A percentile compares a stretch with the other conserved stretches of the same genome.
These are phyloP conservation scores for Ustulina deusta DNA, from an alignment of 2,329 filamentous ascomycete species.

Conservation along the genomic window DNA sequence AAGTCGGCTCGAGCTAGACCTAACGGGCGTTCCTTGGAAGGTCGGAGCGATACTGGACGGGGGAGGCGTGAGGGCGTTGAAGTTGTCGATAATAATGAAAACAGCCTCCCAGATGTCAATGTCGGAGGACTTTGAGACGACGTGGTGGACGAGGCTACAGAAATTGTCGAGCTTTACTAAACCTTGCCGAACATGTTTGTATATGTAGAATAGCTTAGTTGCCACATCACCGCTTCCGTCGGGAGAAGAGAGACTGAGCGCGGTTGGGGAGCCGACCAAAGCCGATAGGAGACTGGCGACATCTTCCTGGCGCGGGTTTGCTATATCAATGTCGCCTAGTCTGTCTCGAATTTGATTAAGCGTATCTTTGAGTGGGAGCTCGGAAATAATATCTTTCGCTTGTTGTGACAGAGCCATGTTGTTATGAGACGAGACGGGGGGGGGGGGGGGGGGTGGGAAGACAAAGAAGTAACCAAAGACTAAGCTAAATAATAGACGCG, in stretches of 20 bases:
- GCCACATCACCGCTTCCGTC: slow-evolving; percentile 18
- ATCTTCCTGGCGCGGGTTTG: slow-evolving; percentile 14
- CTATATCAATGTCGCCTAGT: slow-evolving; percentile 4
- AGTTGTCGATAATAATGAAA: slow-evolving; percentile 18
- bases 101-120: slow-evolving; percentile 16
- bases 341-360: slow-evolving; percentile 14
- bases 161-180: slow-evolving; percentile 15
- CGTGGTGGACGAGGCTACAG: slow-evolving; percentile 15
- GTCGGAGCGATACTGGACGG: slow-evolving; percentile 17
- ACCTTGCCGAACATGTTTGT: slow-evolving; percentile 7
- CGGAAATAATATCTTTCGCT: slow-evolving; percentile 13
- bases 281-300: slow-evolving; percentile 11
- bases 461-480: slow-evolving; percentile 8
- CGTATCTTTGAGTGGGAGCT: slow-evolving; percentile 29
- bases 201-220: slow-evolving; percentile 27
- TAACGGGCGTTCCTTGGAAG: slow-evolving; percentile 21
- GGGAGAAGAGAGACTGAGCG: slow-evolving; percentile 16
- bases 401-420: slow-evolving; percentile 11
- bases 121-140: slow-evolving; percentile 24
- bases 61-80: slow-evolving; percentile 10
- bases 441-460: too few relatives aligned
- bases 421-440: slow-evolving; percentile 6
- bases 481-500: slow-evolving; percentile 7
- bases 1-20: slow-evolving; percentile 21
- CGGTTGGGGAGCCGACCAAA: background rate